Evolutionary conservation across 805 yeast species (phyloP).

Genomic region (Spathaspora boniae): DNA sequence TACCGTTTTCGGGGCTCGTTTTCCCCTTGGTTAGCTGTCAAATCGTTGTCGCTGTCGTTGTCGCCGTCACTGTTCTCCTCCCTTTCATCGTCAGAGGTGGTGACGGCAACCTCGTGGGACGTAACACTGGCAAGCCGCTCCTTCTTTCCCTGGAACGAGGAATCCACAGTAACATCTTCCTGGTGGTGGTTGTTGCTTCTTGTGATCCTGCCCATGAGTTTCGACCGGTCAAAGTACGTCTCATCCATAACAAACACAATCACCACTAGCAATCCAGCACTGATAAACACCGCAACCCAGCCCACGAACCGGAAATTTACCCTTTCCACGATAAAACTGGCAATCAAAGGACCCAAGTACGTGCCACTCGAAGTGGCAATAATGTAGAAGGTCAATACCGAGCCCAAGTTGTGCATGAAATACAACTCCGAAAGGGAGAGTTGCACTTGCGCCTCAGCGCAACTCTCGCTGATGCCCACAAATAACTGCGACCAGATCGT

Average conservation of each 20-base stretch:
- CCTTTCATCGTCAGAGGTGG: slow-evolving; percentile 10
- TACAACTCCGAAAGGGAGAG: slow-evolving; percentile 34
- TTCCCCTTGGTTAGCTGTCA: slow-evolving; percentile 16
- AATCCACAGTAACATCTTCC: no score
- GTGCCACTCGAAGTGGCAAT: slow-evolving; percentile 52
- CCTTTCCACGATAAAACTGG: slow-evolving; percentile 52
- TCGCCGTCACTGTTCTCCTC: slow-evolving; percentile 9
- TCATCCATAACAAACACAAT: slow-evolving; percentile 51
- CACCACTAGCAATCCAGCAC: slow-evolving; percentile 39
- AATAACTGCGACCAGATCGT: slow-evolving; percentile 46
- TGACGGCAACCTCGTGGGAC: not conserved
- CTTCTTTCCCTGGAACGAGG: not conserved
- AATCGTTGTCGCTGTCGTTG: not conserved
- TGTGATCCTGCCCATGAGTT: slow-evolving; percentile 14
- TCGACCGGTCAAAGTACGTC: slow-evolving; percentile 43
- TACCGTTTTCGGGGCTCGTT: slow-evolving; percentile 22
- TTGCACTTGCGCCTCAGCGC: slow-evolving; percentile 44
- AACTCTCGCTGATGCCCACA: slow-evolving; percentile 38
- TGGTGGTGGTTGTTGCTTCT: no score
- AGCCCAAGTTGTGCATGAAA: slow-evolving; percentile 45
- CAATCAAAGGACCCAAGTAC: slow-evolving; percentile 56
- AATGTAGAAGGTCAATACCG: slow-evolving; percentile 51
- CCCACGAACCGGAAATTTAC: slow-evolving; percentile 55
- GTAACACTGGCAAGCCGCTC: slow-evolving; percentile 1
- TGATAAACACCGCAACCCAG: slow-evolving; percentile 44